These are phyloP conservation scores for Arachis stenosperma DNA, from an alignment of 306 rosid species.

Conservation along the genomic window DNA sequence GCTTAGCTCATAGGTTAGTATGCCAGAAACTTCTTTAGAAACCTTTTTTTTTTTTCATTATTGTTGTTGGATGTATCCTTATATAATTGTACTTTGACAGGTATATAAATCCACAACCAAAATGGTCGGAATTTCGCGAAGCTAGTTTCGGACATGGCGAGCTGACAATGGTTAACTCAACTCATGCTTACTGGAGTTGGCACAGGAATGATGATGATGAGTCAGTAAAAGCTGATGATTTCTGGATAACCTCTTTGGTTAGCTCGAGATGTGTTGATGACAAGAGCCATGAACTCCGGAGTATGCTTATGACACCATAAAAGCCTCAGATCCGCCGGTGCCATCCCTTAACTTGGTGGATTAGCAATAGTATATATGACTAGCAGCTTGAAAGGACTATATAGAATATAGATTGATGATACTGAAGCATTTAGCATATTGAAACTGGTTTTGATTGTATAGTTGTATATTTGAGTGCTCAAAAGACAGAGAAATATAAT, in stretches of 20 bases:
- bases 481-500: background rate
- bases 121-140: conserved; percentile 87
- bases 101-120: conserved; percentile 72
- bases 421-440: conserved; percentile 21
- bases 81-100: conserved; percentile 45
- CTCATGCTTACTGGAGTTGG: conserved; percentile 97
- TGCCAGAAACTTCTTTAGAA: conserved; percentile 16
- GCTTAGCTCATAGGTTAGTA: conserved; percentile 77
- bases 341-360: conserved; percentile 8
- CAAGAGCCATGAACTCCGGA: conserved; percentile 52
- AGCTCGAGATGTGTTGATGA: conserved; percentile 66
- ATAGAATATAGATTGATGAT: background rate
- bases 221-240: conserved; percentile 81
- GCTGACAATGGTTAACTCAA: conserved; percentile 71
- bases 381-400: conserved; percentile 16
- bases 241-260: conserved; percentile 81
- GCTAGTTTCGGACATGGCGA: conserved; percentile 98
- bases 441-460: conserved; percentile 31
- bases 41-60: conserved; percentile 9
- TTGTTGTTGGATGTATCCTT: conserved; percentile 21
- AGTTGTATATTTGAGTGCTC: background rate
- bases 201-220: conserved; percentile 93
- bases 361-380: conserved; percentile 1
- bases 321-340: background rate
- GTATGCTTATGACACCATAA: conserved; percentile 54